These are phyloP conservation scores for Debaryomyces sp. DNA, from an alignment of 1,139 yeast genomes.

Conservation along the genomic window DNA sequence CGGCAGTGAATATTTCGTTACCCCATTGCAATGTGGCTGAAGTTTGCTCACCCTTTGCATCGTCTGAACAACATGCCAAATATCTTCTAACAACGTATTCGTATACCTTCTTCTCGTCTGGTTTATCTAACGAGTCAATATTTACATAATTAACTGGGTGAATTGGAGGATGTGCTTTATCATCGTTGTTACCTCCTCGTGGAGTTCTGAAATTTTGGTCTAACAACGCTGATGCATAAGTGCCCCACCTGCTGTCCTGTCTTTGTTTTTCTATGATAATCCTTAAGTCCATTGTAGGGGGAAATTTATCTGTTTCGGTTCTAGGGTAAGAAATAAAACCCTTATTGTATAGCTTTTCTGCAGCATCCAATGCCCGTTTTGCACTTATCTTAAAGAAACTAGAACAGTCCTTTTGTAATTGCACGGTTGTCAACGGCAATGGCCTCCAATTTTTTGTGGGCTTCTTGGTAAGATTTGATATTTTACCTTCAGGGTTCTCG, in stretches of 20 bases:
- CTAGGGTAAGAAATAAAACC: slow-evolving; percentile 95
- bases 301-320: slow-evolving; percentile 93
- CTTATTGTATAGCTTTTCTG: slow-evolving; percentile 81
- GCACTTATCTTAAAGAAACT: slow-evolving; percentile 76
- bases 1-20: slow-evolving; percentile 65
- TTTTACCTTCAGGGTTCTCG: slow-evolving; percentile 45
- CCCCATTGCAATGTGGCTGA: slow-evolving; percentile 76
- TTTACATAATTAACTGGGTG: slow-evolving; percentile 73
- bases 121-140: slow-evolving; percentile 34
- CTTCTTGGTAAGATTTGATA: slow-evolving; percentile 54
- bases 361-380: slow-evolving; percentile 76
- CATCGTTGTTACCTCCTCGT: slow-evolving; percentile 80
- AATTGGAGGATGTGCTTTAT: slow-evolving; percentile 98
- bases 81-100: slow-evolving; percentile 87
- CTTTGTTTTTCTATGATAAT: slow-evolving; percentile 63
- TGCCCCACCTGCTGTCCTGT: slow-evolving; percentile 52
- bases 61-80: slow-evolving; percentile 88
- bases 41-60: slow-evolving; percentile 79
- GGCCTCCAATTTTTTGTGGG: slow-evolving; percentile 84
- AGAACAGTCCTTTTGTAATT: slow-evolving; percentile 85
- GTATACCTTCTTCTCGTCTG: slow-evolving; percentile 71
- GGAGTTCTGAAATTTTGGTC: slow-evolving; percentile 56
- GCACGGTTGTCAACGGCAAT: slow-evolving; percentile 93
- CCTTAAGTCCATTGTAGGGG: slow-evolving; percentile 69
- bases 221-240: slow-evolving; percentile 40